Conservation (phyloP, 2,329 filamentous ascomycete species). For the Aureobasidium pullulans region DNA sequence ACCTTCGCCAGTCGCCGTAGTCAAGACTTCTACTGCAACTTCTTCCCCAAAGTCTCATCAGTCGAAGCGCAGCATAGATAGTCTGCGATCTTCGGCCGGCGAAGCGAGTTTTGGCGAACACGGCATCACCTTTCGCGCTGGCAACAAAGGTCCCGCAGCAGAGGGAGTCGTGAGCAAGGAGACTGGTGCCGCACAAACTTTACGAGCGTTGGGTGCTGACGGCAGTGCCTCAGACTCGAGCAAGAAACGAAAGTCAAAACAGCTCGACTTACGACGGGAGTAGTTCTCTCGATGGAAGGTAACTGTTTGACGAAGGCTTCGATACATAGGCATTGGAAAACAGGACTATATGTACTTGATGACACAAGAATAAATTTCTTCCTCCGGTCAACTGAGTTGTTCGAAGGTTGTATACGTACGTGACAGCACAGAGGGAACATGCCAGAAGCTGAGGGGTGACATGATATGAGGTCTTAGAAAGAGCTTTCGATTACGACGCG, state of each 20-base stretch:
- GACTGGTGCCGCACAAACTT: constrained; percentile 1
- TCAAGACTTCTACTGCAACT: neutral
- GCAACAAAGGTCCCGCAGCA: constrained; percentile 9
- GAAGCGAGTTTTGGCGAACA: constrained; percentile 12
- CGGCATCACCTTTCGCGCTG: constrained; percentile 8
- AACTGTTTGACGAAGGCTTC: neutral
- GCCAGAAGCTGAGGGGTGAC: neutral
- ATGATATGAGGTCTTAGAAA: neutral
- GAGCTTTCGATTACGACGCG: too few species aligned
- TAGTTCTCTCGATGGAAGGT: constrained; percentile 5
- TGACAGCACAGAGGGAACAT: neutral
- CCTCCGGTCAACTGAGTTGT: neutral
- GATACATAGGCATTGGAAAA: too few species aligned
- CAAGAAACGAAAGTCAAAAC: constrained; percentile 4
- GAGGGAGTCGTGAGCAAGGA: constrained; percentile 14
- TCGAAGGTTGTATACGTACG: too few species aligned
- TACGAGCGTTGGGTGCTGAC: constrained; percentile 1
- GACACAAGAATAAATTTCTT: neutral
- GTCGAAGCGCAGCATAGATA: constrained; percentile 16
- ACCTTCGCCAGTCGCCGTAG: neutral
- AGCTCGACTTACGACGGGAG: neutral
- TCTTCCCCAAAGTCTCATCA: constrained; percentile 4
- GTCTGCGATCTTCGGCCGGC: constrained; percentile 8
- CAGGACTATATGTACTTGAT: too few species aligned
- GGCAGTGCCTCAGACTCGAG: neutral